A percentile compares a stretch with the other conserved stretches of the same genome.
Conservation (phyloP, 2,329 filamentous ascomycete genomes). For the Scleromitrula shiraiana region DNA sequence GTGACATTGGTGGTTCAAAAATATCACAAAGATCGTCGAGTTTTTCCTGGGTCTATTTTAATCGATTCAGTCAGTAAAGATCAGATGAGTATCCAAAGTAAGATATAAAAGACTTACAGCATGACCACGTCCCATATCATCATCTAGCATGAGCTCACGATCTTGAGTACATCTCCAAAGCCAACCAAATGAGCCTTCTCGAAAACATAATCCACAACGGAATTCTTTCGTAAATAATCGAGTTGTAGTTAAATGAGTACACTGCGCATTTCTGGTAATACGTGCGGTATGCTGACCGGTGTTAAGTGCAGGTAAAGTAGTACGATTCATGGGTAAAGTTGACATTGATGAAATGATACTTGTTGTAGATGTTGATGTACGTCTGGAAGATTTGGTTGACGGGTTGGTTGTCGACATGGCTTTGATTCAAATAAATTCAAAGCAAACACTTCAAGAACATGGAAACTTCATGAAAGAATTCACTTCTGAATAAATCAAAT, state of each 20-base stretch:
- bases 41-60: slow-evolving; percentile 13
- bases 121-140: slow-evolving; percentile 28
- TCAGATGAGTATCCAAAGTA: background rate
- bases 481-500: too few relatives aligned
- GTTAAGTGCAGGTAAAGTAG: background rate
- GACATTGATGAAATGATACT: slow-evolving; percentile 2
- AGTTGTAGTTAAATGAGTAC: slow-evolving; percentile 62
- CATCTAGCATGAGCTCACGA: slow-evolving; percentile 37
- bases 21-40: slow-evolving; percentile 22
- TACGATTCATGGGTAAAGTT: background rate
- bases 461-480: background rate
- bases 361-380: slow-evolving; percentile 3
- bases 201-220: slow-evolving; percentile 51
- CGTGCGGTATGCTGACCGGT: background rate
- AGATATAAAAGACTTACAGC: slow-evolving; percentile 20
- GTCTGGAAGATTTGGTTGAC: background rate
- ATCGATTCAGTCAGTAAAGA: slow-evolving; percentile 22
- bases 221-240: slow-evolving; percentile 49
- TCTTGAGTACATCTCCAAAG: slow-evolving; percentile 68
- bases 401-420: background rate
- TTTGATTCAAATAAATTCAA: background rate
- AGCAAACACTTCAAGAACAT: background rate
- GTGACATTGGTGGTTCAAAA: slow-evolving; percentile 15
- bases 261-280: slow-evolving; percentile 30
- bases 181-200: slow-evolving; percentile 55